Conservation (phyloP, 192 early-diverging fungal genomes). For the Spinellus fusiger region DNA sequence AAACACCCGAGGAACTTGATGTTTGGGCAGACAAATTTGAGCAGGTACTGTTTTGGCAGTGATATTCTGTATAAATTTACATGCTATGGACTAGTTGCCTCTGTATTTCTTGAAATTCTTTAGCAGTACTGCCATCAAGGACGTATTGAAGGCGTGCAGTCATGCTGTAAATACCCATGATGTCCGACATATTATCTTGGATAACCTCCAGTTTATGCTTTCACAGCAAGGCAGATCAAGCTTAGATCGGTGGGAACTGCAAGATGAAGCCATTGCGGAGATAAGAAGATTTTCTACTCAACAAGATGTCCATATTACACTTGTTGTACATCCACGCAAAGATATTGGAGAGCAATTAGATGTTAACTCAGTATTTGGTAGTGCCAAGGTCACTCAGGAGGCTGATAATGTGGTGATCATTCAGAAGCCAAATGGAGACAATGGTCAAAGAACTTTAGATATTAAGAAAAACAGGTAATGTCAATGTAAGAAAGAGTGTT, state of each 20-base stretch:
- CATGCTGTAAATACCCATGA: constrained; percentile 66
- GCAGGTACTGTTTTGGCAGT: constrained; percentile 30
- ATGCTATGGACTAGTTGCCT: constrained; percentile 39
- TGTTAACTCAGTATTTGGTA: constrained; percentile 65
- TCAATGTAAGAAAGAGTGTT: not conserved
- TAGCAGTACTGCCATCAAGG: constrained; percentile 59
- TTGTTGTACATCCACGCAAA: constrained; percentile 69
- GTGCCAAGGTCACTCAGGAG: constrained; percentile 71
- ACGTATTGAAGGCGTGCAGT: constrained; percentile 58
- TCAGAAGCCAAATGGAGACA: constrained; percentile 39
- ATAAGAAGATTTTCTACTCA: constrained; percentile 63
- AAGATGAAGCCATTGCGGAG: constrained; percentile 56
- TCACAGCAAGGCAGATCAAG: constrained; percentile 51
- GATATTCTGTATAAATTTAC: not conserved
- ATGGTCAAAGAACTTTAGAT: constrained; percentile 44
- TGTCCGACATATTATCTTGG: constrained; percentile 65
- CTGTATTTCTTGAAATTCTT: constrained; percentile 72
- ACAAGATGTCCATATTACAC: constrained; percentile 62
- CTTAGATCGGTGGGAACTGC: constrained; percentile 62
- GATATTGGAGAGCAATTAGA: constrained; percentile 50
- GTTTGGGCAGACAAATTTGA: constrained; percentile 58
- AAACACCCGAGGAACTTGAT: constrained; percentile 43
- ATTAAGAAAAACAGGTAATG: constrained; percentile 57
- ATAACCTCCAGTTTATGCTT: constrained; percentile 76
- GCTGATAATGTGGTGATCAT: constrained; percentile 70